Base-by-base conservation (phyloP, 176 grass and related monocot species). In the Musa schizocarpa region DNA sequence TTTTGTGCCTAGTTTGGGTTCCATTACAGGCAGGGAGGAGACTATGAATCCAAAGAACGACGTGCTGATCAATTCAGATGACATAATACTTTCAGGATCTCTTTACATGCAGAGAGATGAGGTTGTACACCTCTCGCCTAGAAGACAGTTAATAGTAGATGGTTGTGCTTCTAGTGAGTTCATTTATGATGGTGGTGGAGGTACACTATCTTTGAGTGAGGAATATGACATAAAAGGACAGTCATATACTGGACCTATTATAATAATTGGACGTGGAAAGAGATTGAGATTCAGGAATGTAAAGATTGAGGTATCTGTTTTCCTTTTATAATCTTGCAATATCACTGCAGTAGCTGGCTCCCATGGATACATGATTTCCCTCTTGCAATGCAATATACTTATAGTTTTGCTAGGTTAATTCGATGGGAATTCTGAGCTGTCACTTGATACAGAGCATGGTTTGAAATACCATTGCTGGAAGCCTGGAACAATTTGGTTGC, bases 101-200 rank as follows among this genome's bases (percentile, higher is more conserved):
- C 56, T 98, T 89, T 93, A 89, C 78, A 69, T 87, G 50, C 90
- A 98, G 81, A 89, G 21, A 68, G 90, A 93, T 21, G 77, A 77
- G 73, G 11, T 85, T 82, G 80, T 98, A 76, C 77, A 93, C 74
- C 88, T 98, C 16, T 98, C 90, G 73, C 90, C 94, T 76, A 84
- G 71, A 86, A 98, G 84, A 76, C 88, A 98, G 80, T 86, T 98
- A 84, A 93, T 98, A 77, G 90, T 93, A 73, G 94, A 98, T 91
- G 94, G 90, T 78, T 79, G 71, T 74, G 82, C 72, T 79, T 84
- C 85, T 70, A 82, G 85, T 71, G 94, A 98, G 75, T 93, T 93
- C 69, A 88, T 56, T 84, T 98, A 98, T 74, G 94, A 98, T 91
- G 94, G 90, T 14, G 88, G 86, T 76, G 94, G 94, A 57, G 90